phyloP scores from a whole-genome alignment of 2,329 filamentous ascomycete genomes.

The Diaporthe destruens region DNA sequence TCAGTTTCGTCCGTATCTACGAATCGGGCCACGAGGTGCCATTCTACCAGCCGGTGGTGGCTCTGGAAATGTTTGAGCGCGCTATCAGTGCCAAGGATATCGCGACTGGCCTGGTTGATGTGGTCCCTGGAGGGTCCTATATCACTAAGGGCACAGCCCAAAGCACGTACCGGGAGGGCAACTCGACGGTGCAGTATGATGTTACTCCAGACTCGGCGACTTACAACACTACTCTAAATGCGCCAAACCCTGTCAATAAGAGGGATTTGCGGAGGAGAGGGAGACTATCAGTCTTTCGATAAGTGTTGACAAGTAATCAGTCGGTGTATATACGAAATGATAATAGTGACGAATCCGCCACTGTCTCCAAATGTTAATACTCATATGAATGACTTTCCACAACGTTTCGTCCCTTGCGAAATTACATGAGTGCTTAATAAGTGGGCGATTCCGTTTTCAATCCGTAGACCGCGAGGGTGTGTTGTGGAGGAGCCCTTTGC shows the following conservation, averaged over 20 bases:
- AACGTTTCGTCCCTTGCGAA: too few relatives aligned
- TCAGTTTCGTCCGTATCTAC: slow-evolving; percentile 62
- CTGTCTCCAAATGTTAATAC: neutral
- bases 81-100: slow-evolving; percentile 62
- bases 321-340: neutral
- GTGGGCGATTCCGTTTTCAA: too few relatives aligned
- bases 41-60: slow-evolving; percentile 65
- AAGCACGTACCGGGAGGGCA: slow-evolving; percentile 61
- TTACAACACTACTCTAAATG: slow-evolving; percentile 50
- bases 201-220: slow-evolving; percentile 49
- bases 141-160: slow-evolving; percentile 54
- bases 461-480: too few relatives aligned
- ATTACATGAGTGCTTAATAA: too few relatives aligned
- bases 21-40: slow-evolving; percentile 59
- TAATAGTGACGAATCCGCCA: neutral
- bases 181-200: slow-evolving; percentile 51
- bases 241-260: slow-evolving; percentile 42
- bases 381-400: too few relatives aligned
- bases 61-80: slow-evolving; percentile 63
- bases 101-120: slow-evolving; percentile 62
- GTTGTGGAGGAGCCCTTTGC: too few relatives aligned
- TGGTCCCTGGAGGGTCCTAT: slow-evolving; percentile 46
- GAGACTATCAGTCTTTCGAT: neutral
- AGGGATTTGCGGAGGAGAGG: neutral
- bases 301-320: neutral